Evolutionary conservation across 2,329 filamentous ascomycete genomes (phyloP), one percentile per base, ranked within the genome.

Genomic region (Aspergillus pseudoviridinutans): DNA sequence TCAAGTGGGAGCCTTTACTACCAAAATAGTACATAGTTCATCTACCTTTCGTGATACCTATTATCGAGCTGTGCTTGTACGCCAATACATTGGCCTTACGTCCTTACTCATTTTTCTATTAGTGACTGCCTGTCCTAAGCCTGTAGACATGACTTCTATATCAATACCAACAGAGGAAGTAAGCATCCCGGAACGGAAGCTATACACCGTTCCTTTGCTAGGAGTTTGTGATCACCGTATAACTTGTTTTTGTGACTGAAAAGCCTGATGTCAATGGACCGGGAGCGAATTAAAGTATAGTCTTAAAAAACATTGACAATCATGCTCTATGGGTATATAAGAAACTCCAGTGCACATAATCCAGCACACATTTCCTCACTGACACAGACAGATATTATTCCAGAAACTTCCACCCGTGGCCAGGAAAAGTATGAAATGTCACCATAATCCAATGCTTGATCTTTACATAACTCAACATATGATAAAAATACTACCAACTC

Each of bases 1-100:
- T 74, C 42, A 63, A 54, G 49, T 74, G 72, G 71, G 70, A 70
- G 49, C 68, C 71, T 7, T 66, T 74, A 41, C 49, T 64, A 53
- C 67, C 69, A 46, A 58, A 64, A 49, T 65, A 52, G 62, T 61
- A 6, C 9, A 41, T 22, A n/a, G 22, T 46, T 25, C n/a, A 20
- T 41, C 17, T 22, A 41, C 4, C 22, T 20, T 17, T 38, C 14
- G 7, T 38, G 14, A 38, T 35, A 38, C 32, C 32, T 38, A 38
- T 17, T 38, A 7, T 38, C 4, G 14, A 38, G 14, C 14, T 3
- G 14, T 17, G 14, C 14, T 38, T 17, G 14, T 38, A 38, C 6
- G 32, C 4, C 6, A 3, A 38, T n/a, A 38, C 32, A 7, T 38
- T 38, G 32, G 14, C 32, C 32, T 17, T 38, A 38, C 7, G 32